Conservation (phyloP, 192 early-diverging fungal species). For the Gigaspora rosea region DNA sequence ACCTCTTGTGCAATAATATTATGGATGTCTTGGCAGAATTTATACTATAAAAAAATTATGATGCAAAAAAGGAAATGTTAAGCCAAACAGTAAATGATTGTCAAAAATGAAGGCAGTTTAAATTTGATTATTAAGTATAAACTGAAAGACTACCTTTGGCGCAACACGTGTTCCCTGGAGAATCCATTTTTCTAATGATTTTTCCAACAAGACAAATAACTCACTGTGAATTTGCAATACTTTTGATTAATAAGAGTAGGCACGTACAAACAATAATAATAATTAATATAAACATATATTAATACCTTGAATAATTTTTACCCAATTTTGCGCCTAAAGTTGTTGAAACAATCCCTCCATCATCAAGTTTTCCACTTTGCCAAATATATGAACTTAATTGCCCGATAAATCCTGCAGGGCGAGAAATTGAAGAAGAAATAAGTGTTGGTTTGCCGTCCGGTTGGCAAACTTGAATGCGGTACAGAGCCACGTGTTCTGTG, state of each 20-base stretch:
- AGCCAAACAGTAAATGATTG: background rate
- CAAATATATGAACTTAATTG: slow-evolving; percentile 16
- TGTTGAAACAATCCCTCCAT: slow-evolving; percentile 3
- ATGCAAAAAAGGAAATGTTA: background rate
- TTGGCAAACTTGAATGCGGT: slow-evolving; percentile 1
- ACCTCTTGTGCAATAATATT: slow-evolving; percentile 9
- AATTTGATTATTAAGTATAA: background rate
- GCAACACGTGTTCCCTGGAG: background rate
- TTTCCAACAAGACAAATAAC: slow-evolving; percentile 9
- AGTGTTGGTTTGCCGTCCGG: background rate
- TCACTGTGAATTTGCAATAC: background rate
- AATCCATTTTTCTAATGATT: slow-evolving; percentile 16
- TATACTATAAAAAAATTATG: slow-evolving; percentile 3
- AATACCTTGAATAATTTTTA: slow-evolving; percentile 10
- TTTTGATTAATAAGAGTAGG: background rate
- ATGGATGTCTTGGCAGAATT: slow-evolving; percentile 14
- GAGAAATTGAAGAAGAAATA: background rate
- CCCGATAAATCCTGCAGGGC: background rate
- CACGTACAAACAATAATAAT: background rate
- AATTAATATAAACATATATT: no score
- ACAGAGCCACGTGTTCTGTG: background rate
- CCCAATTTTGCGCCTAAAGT: slow-evolving; percentile 10
- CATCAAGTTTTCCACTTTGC: background rate
- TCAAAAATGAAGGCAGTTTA: background rate
- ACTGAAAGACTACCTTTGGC: slow-evolving; percentile 9